Evolutionary conservation across 371 early-diverging fungal species (phyloP).

Genomic region (Batrachochytrium dendrobatidis): DNA sequence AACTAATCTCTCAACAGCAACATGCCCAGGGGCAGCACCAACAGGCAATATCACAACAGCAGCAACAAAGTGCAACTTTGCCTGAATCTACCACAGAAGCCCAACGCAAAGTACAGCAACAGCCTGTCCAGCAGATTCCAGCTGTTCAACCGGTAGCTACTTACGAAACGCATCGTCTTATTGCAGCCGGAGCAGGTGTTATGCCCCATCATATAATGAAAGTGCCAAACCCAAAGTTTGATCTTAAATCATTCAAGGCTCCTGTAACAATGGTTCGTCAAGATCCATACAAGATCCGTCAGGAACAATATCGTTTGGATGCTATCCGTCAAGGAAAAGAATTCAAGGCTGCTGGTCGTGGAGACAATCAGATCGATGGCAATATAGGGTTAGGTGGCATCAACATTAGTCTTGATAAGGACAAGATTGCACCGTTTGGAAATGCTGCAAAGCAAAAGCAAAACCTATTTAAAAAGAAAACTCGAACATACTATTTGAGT

Average conservation of each 20-base stretch:
- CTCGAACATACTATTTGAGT: conserved; percentile 14
- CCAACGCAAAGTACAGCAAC: neutral
- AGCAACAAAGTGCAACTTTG: neutral
- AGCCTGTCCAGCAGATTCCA: neutral
- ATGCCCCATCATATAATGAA: conserved; percentile 22
- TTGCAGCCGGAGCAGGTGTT: neutral
- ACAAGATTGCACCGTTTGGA: conserved; percentile 18
- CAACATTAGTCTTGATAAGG: conserved; percentile 7
- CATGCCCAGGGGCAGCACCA: conserved; percentile 1
- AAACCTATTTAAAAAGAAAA: conserved; percentile 28
- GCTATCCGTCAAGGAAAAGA: neutral
- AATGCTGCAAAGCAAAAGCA: conserved; percentile 14
- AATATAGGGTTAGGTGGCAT: conserved; percentile 1
- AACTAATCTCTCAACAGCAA: conserved; percentile 1
- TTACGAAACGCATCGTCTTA: neutral
- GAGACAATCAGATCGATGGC: conserved; percentile 1
- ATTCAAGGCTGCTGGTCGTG: neutral
- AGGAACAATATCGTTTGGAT: neutral
- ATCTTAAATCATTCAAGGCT: conserved; percentile 13
- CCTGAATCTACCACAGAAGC: neutral
- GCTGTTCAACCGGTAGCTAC: neutral
- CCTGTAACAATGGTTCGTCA: conserved; percentile 18
- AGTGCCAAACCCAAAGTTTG: conserved; percentile 14
- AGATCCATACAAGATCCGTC: conserved; percentile 8
- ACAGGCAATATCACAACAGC: neutral